Percentiles rank a stretch among this genome's conserved stretches.
phyloP scores from a whole-genome alignment of 441 rosid genomes.

The Sinapis alba region DNA sequence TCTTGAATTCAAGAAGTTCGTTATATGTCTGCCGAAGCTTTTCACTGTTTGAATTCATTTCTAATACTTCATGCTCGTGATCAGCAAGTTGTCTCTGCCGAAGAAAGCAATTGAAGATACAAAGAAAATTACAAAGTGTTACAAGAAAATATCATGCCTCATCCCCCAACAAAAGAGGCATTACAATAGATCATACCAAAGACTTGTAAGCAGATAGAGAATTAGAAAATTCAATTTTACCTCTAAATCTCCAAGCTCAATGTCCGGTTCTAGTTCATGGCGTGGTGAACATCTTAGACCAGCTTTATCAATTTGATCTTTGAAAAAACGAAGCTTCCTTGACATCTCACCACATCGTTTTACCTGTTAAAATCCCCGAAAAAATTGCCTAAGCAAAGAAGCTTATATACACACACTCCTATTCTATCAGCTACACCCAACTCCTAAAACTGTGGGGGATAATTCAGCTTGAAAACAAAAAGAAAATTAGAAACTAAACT shows the following conservation, averaged over 20 bases:
- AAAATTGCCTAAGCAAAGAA: slow-evolving; percentile 33
- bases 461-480: slow-evolving; percentile 4
- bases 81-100: slow-evolving; percentile 87
- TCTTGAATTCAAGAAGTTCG: slow-evolving; percentile 95
- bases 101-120: slow-evolving; percentile 32
- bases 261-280: slow-evolving; percentile 71
- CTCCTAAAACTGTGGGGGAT: not conserved
- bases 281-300: slow-evolving; percentile 65
- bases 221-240: slow-evolving; percentile 44
- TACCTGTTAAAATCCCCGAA: slow-evolving; percentile 59
- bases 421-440: slow-evolving; percentile 11
- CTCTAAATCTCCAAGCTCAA: slow-evolving; percentile 95
- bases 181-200: slow-evolving; percentile 18
- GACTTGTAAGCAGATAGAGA: slow-evolving; percentile 23
- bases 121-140: slow-evolving; percentile 24
- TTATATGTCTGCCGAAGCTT: slow-evolving; percentile 87
- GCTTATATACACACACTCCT: slow-evolving; percentile 9
- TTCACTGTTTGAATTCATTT: slow-evolving; percentile 94
- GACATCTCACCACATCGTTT: slow-evolving; percentile 99
- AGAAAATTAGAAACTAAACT: not conserved
- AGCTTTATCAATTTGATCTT: slow-evolving; percentile 52
- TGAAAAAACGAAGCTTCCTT: slow-evolving; percentile 61
- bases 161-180: not conserved
- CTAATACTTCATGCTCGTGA: slow-evolving; percentile 90
- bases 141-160: slow-evolving; percentile 12